A percentile compares a stretch with the other conserved stretches of the same genome.
These are phyloP conservation scores for Polyrhizophydium stewartii DNA, from an alignment of 371 early-diverging fungal species.

Conservation along the genomic window DNA sequence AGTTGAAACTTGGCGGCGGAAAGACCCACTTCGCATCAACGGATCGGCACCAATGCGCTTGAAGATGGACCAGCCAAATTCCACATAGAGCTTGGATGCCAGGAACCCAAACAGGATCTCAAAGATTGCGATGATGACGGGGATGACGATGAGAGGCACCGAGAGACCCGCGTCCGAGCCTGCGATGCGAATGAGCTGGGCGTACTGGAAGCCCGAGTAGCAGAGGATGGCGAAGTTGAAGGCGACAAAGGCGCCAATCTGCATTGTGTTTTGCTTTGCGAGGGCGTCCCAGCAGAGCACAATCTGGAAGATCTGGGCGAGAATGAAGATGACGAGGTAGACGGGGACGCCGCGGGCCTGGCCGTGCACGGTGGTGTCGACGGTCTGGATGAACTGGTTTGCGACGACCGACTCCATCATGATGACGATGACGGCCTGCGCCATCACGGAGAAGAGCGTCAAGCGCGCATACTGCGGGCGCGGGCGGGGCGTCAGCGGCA, in stretches of 20 bases:
- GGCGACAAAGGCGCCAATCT: slow-evolving; percentile 75
- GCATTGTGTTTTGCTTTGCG: slow-evolving; percentile 75
- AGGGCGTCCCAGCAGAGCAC: slow-evolving; percentile 67
- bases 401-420: slow-evolving; percentile 61
- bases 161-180: slow-evolving; percentile 5
- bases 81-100: slow-evolving; percentile 64
- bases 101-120: slow-evolving; percentile 29
- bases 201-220: slow-evolving; percentile 70
- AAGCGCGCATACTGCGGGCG: neutral
- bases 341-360: slow-evolving; percentile 52
- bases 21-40: slow-evolving; percentile 65
- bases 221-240: slow-evolving; percentile 75
- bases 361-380: slow-evolving; percentile 5
- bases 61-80: slow-evolving; percentile 93
- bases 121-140: slow-evolving; percentile 40
- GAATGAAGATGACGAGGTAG: slow-evolving; percentile 72
- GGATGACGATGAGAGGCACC: slow-evolving; percentile 27
- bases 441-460: slow-evolving; percentile 32
- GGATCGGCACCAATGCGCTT: slow-evolving; percentile 92
- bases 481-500: neutral
- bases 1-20: neutral
- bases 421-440: slow-evolving; percentile 70
- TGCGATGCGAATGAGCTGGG: slow-evolving; percentile 17
- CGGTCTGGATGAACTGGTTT: slow-evolving; percentile 36
- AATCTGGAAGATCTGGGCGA: slow-evolving; percentile 69